Evolutionary conservation across 2,329 filamentous ascomycete species (phyloP), one percentile per base, ranked within the genome.

Genomic region (Phyllosticta capitalensis): DNA sequence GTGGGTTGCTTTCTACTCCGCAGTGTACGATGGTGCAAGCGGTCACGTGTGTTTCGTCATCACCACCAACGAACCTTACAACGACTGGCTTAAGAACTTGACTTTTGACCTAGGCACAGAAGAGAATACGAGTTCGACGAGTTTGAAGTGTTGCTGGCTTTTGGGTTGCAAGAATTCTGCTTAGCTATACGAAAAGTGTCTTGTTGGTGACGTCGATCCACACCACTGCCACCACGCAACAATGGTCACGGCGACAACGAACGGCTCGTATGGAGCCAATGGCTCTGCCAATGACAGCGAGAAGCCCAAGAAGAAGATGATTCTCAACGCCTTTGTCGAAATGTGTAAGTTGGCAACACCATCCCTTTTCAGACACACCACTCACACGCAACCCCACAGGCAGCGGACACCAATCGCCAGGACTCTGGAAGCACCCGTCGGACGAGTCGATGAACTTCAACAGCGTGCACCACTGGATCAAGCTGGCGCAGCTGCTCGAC

Each of bases 351-450:
- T 45, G 2, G 1, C 14, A n/a, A 26, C 49, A 48, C 58, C 50
- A 12, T 55, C n/a, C 50, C 59, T 61, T 28, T 38, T 61, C 26
- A 21, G n/a, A n/a, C 22, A 52, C 9, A 17, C 9, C 17, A 20
- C 17, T 2, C 2, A 28, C 1, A 22, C 24, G 3, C 6, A 45
- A 26, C 17, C 6, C 4, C 20, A 49, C 58, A 60, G 53, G 58
- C 50, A 60, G 58, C 54, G 58, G 58, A 9, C 58, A 60, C 24
- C 58, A 56, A 33, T 81, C 79, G 3, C 81, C 81, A 6, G 81
- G 82, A 1, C 73, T 84, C 4, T 85, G 84, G 85, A 76, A 79
- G 38, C 85, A 88, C 64, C 86, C 85, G 1, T 33, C 38, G 24
- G 55, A 61, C 45, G 30, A 58, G 9, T 87, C 84, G 1, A 78